Conservation (phyloP, 352 stramenopile species). For the Globisporangium ultimum region DNA sequence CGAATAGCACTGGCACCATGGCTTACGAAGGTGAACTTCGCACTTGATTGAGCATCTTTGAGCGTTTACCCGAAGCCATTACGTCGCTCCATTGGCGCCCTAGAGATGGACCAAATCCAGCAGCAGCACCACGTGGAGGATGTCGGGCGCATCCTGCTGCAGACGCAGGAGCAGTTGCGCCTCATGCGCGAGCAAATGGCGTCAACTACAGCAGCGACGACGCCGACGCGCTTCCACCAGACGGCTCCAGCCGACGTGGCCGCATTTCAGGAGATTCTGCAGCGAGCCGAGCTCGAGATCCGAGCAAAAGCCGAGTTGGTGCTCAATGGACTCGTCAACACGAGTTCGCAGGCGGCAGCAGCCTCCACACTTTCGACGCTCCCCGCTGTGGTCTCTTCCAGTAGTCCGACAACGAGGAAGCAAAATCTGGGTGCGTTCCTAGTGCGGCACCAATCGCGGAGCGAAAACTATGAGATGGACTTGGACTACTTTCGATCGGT, state of each 20-base stretch:
- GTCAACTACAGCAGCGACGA: slow-evolving; percentile 14
- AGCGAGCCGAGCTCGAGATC: slow-evolving; percentile 66
- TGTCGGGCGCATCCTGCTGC: slow-evolving; percentile 72
- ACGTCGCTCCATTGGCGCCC: background rate
- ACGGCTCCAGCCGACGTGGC: slow-evolving; percentile 30
- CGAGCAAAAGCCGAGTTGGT: slow-evolving; percentile 80
- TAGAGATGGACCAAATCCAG: slow-evolving; percentile 65
- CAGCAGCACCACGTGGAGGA: slow-evolving; percentile 83
- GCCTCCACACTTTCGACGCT: slow-evolving; percentile 13
- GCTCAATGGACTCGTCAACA: slow-evolving; percentile 61
- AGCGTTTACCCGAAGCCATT: background rate
- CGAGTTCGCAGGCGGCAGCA: slow-evolving; percentile 23
- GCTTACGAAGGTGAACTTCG: too few relatives aligned
- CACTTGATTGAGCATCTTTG: too few relatives aligned
- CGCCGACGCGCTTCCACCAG: slow-evolving; percentile 18
- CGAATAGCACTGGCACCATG: too few relatives aligned
- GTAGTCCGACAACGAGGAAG: slow-evolving; percentile 5
- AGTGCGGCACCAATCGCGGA: slow-evolving; percentile 3
- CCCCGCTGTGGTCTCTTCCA: slow-evolving; percentile 14
- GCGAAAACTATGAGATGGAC: slow-evolving; percentile 16
- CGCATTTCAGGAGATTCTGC: slow-evolving; percentile 66
- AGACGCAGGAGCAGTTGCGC: slow-evolving; percentile 79
- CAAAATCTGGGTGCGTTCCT: slow-evolving; percentile 20
- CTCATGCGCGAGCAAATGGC: slow-evolving; percentile 72
- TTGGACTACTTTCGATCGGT: slow-evolving; percentile 53